Evolutionary conservation across 108 stramenopile species (phyloP).

Genomic region (Pelagomonas calceolata): DNA sequence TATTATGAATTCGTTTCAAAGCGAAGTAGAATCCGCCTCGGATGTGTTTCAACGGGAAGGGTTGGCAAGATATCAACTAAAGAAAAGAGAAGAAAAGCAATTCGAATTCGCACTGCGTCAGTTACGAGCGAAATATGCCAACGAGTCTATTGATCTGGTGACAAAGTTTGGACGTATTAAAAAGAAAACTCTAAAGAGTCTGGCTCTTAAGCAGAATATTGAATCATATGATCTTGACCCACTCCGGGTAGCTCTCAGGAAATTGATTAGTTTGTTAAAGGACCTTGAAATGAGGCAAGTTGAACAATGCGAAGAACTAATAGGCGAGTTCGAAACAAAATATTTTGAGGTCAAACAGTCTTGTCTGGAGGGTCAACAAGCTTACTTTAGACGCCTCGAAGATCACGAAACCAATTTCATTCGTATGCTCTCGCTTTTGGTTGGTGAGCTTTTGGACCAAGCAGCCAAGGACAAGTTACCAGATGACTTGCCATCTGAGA

Average conservation of each 20-base stretch:
- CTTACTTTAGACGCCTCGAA: conserved; percentile 42
- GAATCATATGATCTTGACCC: not conserved
- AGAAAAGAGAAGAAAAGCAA: conserved; percentile 9
- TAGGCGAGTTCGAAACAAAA: conserved; percentile 39
- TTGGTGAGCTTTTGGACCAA: conserved; percentile 16
- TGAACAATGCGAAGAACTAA: conserved; percentile 41
- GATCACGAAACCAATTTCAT: conserved; percentile 42
- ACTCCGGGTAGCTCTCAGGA: not conserved
- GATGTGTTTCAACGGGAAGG: conserved; percentile 16
- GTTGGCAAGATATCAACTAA: conserved; percentile 9
- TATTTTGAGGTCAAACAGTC: conserved; percentile 33
- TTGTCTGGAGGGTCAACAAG: conserved; percentile 35
- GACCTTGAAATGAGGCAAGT: conserved; percentile 42
- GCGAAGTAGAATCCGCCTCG: conserved; percentile 17
- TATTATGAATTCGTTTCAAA: conserved; percentile 26
- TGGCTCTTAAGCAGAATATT: not conserved
- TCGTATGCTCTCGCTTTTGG: conserved; percentile 20
- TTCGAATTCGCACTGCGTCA: conserved; percentile 20
- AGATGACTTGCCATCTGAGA: conserved; percentile 40
- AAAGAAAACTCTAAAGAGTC: not conserved
- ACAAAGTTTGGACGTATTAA: conserved; percentile 18
- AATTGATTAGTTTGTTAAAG: conserved; percentile 27
- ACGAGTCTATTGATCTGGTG: conserved; percentile 6
- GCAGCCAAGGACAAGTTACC: conserved; percentile 19
- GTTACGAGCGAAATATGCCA: conserved; percentile 10